A percentile compares a stretch with the other conserved stretches of the same genome.
These are phyloP conservation scores for Zygosaccharomyces bisporus DNA, from an alignment of 805 yeast species.

Conservation along the genomic window DNA sequence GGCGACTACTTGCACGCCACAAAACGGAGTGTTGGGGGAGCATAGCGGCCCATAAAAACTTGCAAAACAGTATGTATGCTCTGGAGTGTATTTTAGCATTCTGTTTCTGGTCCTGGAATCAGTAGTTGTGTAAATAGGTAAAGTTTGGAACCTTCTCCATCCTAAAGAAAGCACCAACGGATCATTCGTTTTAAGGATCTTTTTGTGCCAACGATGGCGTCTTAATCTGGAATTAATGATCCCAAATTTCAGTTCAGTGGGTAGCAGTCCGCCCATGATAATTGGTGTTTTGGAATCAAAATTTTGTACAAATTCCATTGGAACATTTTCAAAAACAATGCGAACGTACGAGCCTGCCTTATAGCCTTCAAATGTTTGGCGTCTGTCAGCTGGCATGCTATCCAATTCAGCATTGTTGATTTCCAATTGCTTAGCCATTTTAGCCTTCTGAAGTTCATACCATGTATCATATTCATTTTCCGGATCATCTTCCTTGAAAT, in stretches of 20 bases:
- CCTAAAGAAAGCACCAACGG: slow-evolving; percentile 92
- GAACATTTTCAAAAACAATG: slow-evolving; percentile 73
- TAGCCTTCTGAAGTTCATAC: slow-evolving; percentile 96
- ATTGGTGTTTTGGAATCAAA: slow-evolving; percentile 84
- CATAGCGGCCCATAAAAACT: slow-evolving; percentile 96
- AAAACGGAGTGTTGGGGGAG: slow-evolving; percentile 95
- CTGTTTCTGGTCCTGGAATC: slow-evolving; percentile 97
- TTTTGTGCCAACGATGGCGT: slow-evolving; percentile 98
- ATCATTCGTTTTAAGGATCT: slow-evolving; percentile 90
- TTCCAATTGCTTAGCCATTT: slow-evolving; percentile 92
- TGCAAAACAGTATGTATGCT: slow-evolving; percentile 93
- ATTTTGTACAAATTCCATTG: slow-evolving; percentile 86
- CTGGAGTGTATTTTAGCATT: slow-evolving; percentile 97
- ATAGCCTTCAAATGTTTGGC: slow-evolving; percentile 84
- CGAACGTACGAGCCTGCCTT: slow-evolving; percentile 93
- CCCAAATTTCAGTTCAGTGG: slow-evolving; percentile 91
- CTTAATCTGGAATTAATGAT: slow-evolving; percentile 88
- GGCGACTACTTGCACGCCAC: slow-evolving; percentile 88
- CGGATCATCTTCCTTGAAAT: slow-evolving; percentile 74
- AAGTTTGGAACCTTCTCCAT: slow-evolving; percentile 97
- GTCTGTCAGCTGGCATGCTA: slow-evolving; percentile 67
- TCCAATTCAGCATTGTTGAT: slow-evolving; percentile 81
- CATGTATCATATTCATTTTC: slow-evolving; percentile 89
- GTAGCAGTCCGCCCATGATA: slow-evolving; percentile 82
- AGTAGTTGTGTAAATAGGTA: slow-evolving; percentile 92